A percentile compares a stretch with the other conserved stretches of the same genome.
Conservation (phyloP, 495 filamentous ascomycete genomes). For the Beverwykella pulmonaria region DNA sequence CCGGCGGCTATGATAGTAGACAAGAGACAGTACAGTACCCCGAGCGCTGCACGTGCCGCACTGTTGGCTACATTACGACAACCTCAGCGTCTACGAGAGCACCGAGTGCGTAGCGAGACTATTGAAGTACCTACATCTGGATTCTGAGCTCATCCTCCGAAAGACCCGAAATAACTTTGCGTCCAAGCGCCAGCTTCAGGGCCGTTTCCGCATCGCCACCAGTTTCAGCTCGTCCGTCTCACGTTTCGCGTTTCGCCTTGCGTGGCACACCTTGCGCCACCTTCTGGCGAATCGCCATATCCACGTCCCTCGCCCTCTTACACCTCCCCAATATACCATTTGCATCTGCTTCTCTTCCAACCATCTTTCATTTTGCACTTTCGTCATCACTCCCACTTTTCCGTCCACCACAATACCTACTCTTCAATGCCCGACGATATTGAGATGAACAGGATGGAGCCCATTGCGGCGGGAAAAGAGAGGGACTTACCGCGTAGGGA, state of each 20-base stretch:
- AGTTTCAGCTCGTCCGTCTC: neutral
- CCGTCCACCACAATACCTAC: neutral
- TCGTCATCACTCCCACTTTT: neutral
- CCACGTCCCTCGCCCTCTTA: neutral
- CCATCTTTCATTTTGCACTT: neutral
- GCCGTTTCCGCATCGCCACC: neutral
- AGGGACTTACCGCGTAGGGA: neutral
- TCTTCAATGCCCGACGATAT: slow-evolving; percentile 14
- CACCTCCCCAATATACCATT: neutral
- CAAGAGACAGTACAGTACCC: too few species aligned
- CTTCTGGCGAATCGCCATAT: neutral
- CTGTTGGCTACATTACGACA: too few species aligned
- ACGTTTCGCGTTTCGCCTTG: neutral
- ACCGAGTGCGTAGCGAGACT: too few species aligned
- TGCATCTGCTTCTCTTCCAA: neutral
- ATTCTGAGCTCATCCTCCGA: neutral
- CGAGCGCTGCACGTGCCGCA: too few species aligned
- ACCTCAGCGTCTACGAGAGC: too few species aligned
- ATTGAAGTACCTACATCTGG: too few species aligned
- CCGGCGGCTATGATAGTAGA: too few species aligned
- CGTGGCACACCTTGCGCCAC: neutral
- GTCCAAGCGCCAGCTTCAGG: neutral
- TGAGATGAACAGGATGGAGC: slow-evolving; percentile 17
- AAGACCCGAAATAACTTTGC: neutral
- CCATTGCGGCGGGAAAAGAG: neutral